Evolutionary conservation across 257 asterid genomes (phyloP), one percentile per base, ranked within the genome.

Genomic region (Jacaranda copaia): DNA sequence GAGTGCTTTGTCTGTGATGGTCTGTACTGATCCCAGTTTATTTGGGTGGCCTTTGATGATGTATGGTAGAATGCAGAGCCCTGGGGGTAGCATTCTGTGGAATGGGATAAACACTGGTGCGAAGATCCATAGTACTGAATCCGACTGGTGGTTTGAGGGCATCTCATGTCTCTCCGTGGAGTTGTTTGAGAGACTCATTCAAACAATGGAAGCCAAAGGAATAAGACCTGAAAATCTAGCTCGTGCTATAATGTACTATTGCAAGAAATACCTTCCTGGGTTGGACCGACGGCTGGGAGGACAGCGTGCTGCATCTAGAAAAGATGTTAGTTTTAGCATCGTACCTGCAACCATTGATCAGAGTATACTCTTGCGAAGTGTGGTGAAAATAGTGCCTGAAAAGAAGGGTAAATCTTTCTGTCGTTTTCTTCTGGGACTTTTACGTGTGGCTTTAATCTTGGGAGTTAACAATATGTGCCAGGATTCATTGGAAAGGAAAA

Each of bases 31-130:
- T 77, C 88, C 89, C 62, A 86, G 87, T 79, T 83, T 87, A 65
- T 89, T 89, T 72, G 95, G 95, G 25, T 89, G 95, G 95, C 92
- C 95, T 19, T 86, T 89, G 95, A 68, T 83, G 87, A 84, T 89
- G 92, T 86, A 87, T 67, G 92, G 92, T 49, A 80, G 88, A 56
- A 80, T 84, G 72, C 95, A 89, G 73, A 89, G 92, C 86, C 95
- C 92, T 48, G 91, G 91, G n/a, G 95, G 95, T 74, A 89, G 92
- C 82, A 87, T 89, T 59, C 82, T 89, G 39, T 89, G 92, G 95
- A 89, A 87, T 16, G 95, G 95, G 45, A 87, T 89, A 75, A 73
- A 84, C 78, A 89, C 92, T 0, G 92, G 92, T 68, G 95, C 92
- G 60, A 89, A 59, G 79, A 84, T 87, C 77, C 87, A 85, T 74